These are phyloP conservation scores for Trichoderma endophyticum DNA, from an alignment of 2,329 filamentous ascomycete genomes.

Conservation along the genomic window DNA sequence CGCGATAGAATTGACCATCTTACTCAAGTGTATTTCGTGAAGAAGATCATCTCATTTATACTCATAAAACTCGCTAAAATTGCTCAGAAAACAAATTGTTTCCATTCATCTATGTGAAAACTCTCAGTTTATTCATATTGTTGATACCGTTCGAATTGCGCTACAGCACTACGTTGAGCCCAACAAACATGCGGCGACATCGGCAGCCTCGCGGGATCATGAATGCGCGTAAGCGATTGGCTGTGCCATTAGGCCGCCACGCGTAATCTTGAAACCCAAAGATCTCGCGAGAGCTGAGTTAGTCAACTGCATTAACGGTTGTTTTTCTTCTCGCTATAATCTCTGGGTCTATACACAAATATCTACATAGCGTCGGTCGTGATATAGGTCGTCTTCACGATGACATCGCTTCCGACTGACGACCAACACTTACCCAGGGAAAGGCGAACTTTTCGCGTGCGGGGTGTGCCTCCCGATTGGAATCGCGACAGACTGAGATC, in stretches of 20 bases:
- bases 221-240: neutral
- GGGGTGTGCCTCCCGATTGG: neutral
- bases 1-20: no score
- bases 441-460: neutral
- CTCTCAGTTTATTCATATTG: neutral
- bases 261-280: no score
- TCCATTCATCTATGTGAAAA: no score
- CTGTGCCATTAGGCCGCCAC: neutral
- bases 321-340: no score
- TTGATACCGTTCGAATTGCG: neutral
- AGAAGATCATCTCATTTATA: no score
- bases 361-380: no score
- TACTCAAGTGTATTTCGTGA: no score
- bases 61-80: no score
- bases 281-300: no score
- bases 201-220: neutral
- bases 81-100: no score
- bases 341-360: no score
- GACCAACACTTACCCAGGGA: rapidly evolving
- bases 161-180: neutral
- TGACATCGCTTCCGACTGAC: neutral
- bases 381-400: neutral
- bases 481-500: neutral
- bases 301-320: no score
- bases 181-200: neutral